A percentile compares a stretch with the other conserved stretches of the same genome.
Evolutionary conservation across 2,329 filamentous ascomycete species (phyloP).

Genomic region (Colletotrichum tabaci): DNA sequence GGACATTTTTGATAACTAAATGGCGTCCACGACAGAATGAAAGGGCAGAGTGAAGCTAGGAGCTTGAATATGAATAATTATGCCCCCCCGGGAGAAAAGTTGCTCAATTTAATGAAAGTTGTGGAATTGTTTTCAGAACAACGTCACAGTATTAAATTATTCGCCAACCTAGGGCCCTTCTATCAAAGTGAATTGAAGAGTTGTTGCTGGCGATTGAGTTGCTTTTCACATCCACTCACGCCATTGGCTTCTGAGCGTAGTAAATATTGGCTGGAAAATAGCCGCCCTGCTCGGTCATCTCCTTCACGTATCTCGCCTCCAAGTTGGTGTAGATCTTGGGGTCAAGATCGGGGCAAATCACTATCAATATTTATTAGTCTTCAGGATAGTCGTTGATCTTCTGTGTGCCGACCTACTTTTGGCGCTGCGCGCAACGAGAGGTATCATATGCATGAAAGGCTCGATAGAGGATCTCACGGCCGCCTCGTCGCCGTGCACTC

Average conservation of each 20-base stretch:
- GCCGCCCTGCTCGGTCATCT: constrained; percentile 35
- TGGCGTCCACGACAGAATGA: too few relatives aligned
- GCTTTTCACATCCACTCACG: too few relatives aligned
- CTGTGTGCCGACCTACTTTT: neutral
- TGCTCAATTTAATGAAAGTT: too few relatives aligned
- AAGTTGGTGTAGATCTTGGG: constrained; percentile 6
- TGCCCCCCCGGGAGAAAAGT: too few relatives aligned
- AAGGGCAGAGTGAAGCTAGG: too few relatives aligned
- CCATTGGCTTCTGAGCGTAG: neutral
- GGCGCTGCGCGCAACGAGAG: neutral
- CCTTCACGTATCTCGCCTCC: constrained; percentile 28
- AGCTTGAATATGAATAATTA: too few relatives aligned
- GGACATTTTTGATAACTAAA: too few relatives aligned
- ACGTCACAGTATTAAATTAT: too few relatives aligned
- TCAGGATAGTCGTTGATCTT: too few relatives aligned
- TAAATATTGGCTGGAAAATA: neutral
- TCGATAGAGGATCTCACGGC: constrained; percentile 10
- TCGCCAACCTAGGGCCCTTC: too few relatives aligned
- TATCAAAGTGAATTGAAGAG: neutral
- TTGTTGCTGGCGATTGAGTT: too few relatives aligned
- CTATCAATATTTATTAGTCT: neutral
- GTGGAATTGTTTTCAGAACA: too few relatives aligned
- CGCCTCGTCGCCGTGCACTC: constrained; percentile 12
- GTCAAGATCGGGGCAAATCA: constrained; percentile 12
- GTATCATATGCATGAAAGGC: constrained; percentile 13